Evolutionary conservation across 495 filamentous ascomycete genomes (phyloP), one percentile per base, ranked within the genome.

Genomic region (Sphaerosporella brunnea): DNA sequence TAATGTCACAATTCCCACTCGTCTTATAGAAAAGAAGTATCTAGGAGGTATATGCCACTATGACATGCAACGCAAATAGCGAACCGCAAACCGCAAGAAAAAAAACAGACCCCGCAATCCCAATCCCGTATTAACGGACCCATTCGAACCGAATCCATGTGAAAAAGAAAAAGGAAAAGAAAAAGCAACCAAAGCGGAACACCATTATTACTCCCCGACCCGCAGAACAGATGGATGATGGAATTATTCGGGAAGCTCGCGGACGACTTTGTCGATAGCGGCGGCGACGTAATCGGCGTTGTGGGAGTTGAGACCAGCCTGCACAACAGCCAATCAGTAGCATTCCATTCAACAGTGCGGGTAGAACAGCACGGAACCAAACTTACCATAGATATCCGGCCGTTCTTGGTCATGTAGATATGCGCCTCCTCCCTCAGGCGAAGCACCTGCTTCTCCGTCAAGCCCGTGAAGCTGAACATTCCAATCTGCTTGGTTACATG

Each of bases 341-440:
- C 28, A 32, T 5, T 32, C 7, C 28, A 32, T 32, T 32, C 13
- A 8, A 45, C 15, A 16, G 39, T 11, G 23, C 16, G 11, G 44
- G 21, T 19, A 16, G 2, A 15, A 13, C 20, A 50, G 24, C n/a
- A 35, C 23, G 42, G 26, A 36, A 26, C 4, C 7, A 8, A 7
- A 40, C 25, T 45, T 58, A 59, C 55, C 56, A 99, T 95, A 45
- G 79, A 86, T 62, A 96, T 93, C 26, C 90, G 76, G 9, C 90
- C 90, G 58, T 99, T 99, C 75, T 95, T 96, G 23, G 92, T 95
- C 83, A 96, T 93, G 64, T 99, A 99, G 30, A 99, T 72, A 61
- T 96, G 92, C 56, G 69, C 79, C 53, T 88, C 78, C 39, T 78
- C 73, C 44, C 83, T 70, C 51, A 99, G 61, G 63, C 77, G 74